Evolutionary conservation across 345 rosid species (phyloP).

Genomic region (Citrus mangshanensis): DNA sequence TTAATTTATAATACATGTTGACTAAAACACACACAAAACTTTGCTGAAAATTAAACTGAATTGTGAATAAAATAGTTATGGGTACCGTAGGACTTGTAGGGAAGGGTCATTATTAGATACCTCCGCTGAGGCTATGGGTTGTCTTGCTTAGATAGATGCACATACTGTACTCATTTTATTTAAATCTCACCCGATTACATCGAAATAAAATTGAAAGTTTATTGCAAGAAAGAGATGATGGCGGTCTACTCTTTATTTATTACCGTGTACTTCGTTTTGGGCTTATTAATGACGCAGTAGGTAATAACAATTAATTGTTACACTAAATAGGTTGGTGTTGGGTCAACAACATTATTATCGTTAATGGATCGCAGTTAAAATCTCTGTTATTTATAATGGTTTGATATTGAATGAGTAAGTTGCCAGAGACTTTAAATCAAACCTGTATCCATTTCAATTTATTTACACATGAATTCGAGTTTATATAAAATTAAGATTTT

Average conservation of each 20-base stretch:
- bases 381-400: background rate
- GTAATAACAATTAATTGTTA: background rate
- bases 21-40: background rate
- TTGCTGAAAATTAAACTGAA: background rate
- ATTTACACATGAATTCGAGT: background rate
- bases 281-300: background rate
- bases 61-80: background rate
- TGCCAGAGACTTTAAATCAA: background rate
- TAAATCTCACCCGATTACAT: no score
- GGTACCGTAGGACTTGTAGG: no score
- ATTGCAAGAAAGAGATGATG: no score
- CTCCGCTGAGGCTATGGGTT: no score
- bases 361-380: background rate
- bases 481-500: background rate
- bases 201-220: no score
- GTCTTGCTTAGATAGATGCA: no score
- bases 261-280: background rate
- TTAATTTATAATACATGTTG: no score
- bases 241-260: background rate
- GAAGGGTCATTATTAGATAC: no score
- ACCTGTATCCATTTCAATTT: background rate
- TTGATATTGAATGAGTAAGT: background rate
- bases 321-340: background rate
- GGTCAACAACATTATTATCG: background rate
- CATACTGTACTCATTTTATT: no score